phyloP scores from a whole-genome alignment of 1,139 yeast species.

The Blastobotrys proliferans region DNA sequence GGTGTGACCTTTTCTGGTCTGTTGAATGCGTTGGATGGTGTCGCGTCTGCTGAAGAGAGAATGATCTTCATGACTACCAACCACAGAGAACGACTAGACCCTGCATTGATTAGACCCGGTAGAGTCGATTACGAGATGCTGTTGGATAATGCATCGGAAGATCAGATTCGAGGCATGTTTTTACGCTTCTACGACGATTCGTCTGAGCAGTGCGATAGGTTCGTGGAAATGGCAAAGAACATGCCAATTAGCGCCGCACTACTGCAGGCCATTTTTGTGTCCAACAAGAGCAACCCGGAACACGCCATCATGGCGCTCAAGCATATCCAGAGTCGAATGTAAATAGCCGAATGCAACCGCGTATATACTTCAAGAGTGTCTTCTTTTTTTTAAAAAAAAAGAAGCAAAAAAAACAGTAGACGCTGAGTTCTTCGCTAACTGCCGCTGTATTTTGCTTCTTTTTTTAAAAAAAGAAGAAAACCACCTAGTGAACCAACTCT shows the following conservation, averaged over 20 bases:
- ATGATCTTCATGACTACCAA: constrained; percentile 97
- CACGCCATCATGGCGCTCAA: constrained; percentile 65
- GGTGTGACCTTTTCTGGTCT: constrained; percentile 96
- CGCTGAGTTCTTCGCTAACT: too few relatives aligned
- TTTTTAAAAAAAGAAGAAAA: neutral
- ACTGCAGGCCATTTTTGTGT: constrained; percentile 90
- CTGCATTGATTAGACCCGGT: constrained; percentile 78
- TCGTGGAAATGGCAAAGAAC: constrained; percentile 49
- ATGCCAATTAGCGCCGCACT: constrained; percentile 86
- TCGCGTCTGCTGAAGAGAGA: constrained; percentile 97
- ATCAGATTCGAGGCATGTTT: constrained; percentile 82
- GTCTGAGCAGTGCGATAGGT: constrained; percentile 54
- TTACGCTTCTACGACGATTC: constrained; percentile 77
- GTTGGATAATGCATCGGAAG: constrained; percentile 78
- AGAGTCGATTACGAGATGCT: constrained; percentile 81
- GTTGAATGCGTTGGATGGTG: constrained; percentile 92
- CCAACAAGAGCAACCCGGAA: constrained; percentile 79
- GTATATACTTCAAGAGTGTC: too few relatives aligned
- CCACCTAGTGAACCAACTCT: neutral
- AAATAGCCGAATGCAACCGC: too few relatives aligned
- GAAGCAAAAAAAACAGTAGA: too few relatives aligned
- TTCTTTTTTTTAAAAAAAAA: too few relatives aligned
- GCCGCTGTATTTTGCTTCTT: too few relatives aligned
- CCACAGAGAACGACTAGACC: constrained; percentile 90
- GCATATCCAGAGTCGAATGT: too few relatives aligned